These are phyloP conservation scores for Golubevia pallescens DNA, from an alignment of 1,284 basidiomycete species.

Conservation along the genomic window DNA sequence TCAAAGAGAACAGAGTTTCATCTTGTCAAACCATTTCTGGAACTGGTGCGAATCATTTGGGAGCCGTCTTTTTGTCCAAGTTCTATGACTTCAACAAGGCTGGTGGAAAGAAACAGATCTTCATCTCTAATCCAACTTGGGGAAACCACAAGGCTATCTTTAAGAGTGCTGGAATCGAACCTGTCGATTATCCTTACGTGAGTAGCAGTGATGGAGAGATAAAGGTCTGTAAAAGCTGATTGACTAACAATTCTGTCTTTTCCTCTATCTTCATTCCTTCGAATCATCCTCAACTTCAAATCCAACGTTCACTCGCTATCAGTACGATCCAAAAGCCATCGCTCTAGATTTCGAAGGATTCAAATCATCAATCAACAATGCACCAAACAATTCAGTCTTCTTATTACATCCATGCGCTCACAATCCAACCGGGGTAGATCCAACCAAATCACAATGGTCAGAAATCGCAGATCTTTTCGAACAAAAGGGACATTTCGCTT, in stretches of 20 bases:
- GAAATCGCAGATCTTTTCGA: constrained; percentile 78
- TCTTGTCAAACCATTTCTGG: constrained; percentile 79
- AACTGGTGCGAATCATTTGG: constrained; percentile 93
- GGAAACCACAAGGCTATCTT: constrained; percentile 66
- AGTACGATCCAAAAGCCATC: constrained; percentile 56
- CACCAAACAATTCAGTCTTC: constrained; percentile 60
- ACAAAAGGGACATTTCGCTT: constrained; percentile 80
- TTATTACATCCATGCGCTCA: constrained; percentile 65
- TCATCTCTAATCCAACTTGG: constrained; percentile 91
- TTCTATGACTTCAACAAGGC: constrained; percentile 73
- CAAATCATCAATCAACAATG: constrained; percentile 35
- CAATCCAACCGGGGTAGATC: constrained; percentile 74
- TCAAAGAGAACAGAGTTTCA: constrained; percentile 70
- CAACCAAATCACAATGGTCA: constrained; percentile 86
- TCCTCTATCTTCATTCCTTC: not conserved
- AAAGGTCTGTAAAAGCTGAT: too few species aligned
- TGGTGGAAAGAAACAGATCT: constrained; percentile 70
- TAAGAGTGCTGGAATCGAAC: constrained; percentile 43
- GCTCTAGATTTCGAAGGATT: constrained; percentile 59
- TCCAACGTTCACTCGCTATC: not conserved
- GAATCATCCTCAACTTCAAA: not conserved
- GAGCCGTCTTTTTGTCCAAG: constrained; percentile 81
- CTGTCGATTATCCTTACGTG: constrained; percentile 51
- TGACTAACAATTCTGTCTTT: too few species aligned
- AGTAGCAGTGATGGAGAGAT: not conserved